phyloP scores from a whole-genome alignment of 805 yeast genomes.

The Yarrowia sp. region DNA sequence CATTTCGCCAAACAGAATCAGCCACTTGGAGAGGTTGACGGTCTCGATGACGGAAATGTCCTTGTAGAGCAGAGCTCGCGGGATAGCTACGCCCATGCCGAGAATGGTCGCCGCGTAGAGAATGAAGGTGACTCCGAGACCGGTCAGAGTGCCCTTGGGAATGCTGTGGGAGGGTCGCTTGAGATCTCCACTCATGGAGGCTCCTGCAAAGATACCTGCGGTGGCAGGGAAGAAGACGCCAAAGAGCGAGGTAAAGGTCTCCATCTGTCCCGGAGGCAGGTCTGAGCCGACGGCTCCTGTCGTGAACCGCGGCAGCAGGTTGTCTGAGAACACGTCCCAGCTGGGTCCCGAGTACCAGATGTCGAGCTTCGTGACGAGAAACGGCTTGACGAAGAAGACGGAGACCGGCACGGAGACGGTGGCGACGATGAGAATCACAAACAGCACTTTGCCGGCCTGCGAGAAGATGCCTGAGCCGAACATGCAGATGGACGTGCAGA shows the following conservation, averaged over 20 bases:
- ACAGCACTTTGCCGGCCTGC: constrained; percentile 31
- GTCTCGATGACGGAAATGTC: constrained; percentile 88
- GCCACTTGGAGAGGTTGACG: constrained; percentile 61
- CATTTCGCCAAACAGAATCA: constrained; percentile 84
- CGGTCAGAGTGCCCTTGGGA: constrained; percentile 91
- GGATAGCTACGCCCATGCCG: constrained; percentile 74
- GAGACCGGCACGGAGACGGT: constrained; percentile 61
- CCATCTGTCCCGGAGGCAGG: constrained; percentile 49
- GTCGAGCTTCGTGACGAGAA: constrained; percentile 37
- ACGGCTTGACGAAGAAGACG: constrained; percentile 62
- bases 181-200: constrained; percentile 96
- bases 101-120: constrained; percentile 79
- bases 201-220: constrained; percentile 98
- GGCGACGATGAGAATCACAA: constrained; percentile 31
- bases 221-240: constrained; percentile 98
- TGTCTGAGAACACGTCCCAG: constrained; percentile 61
- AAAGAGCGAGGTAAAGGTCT: constrained; percentile 80
- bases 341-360: constrained; percentile 67
- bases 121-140: constrained; percentile 70
- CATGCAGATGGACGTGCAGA: constrained; percentile 32
- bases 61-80: constrained; percentile 68
- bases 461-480: constrained; percentile 33
- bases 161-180: constrained; percentile 81
- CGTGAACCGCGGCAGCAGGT: constrained; percentile 77
- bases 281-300: constrained; percentile 88